A percentile compares a stretch with the other conserved stretches of the same genome.
Evolutionary conservation across 805 yeast species (phyloP).

Genomic region (Schwanniomyces polymorphus): DNA sequence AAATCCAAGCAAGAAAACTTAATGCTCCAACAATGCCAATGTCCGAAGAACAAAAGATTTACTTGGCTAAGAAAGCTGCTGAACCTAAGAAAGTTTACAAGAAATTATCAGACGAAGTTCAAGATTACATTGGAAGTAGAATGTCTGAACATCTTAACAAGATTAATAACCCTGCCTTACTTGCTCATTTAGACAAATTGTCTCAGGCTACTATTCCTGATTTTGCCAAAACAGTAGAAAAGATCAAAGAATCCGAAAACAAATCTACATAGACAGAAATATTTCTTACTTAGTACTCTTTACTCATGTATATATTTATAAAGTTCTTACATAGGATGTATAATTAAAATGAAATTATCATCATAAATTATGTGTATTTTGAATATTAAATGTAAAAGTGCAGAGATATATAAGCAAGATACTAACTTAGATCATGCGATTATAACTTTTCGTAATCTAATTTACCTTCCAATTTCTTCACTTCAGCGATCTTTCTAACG

Average conservation of each 20-base stretch:
- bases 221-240: conserved; percentile 26
- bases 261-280: not conserved
- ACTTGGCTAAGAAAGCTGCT: conserved; percentile 51
- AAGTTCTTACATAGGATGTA: not conserved
- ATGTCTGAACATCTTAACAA: conserved; percentile 41
- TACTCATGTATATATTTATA: not conserved
- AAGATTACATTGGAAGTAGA: conserved; percentile 53
- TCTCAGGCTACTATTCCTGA: conserved; percentile 28
- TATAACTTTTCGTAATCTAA: conserved; percentile 91
- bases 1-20: conserved; percentile 59
- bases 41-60: conserved; percentile 60
- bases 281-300: not conserved
- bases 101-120: conserved; percentile 51
- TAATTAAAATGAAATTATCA: not conserved
- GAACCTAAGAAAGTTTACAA: conserved; percentile 34
- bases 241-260: conserved; percentile 13
- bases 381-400: not conserved
- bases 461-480: conserved; percentile 95
- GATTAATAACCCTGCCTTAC: conserved; percentile 34
- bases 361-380: not conserved
- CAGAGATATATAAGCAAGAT: not conserved
- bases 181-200: conserved; percentile 40
- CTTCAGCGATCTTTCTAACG: conserved; percentile 94
- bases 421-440: conserved; percentile 2
- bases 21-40: conserved; percentile 78